Base-by-base conservation (phyloP, 441 rosid genomes). In the Adansonia grandidieri region DNA sequence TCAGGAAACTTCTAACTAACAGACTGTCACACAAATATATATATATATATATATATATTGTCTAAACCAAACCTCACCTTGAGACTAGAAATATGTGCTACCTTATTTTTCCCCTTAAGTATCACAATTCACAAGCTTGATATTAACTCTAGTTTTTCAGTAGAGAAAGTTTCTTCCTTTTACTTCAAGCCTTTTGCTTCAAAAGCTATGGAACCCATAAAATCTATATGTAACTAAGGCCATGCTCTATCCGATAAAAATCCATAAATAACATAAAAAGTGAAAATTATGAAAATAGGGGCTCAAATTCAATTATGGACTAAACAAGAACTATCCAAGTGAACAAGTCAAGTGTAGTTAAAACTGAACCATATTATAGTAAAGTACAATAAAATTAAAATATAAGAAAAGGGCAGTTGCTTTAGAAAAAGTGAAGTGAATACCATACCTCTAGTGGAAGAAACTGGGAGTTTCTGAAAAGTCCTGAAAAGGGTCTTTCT, bases 401-500 rank as follows among this genome's bases (percentile, higher is more conserved):
- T 9, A 9, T 48, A 17, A 11, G 6, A 19, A 2, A 57, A 58
- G 3, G 4, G 15, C 1, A 48, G 56, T 1, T 47, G 74, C 19
- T 66, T 32, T 62, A 45, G 56, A 62, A 68, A 60, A 37, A 15
- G 62, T 5, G 32, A 14, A 45, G 65, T 17, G 48, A 9, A 32
- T 32, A 10, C 13, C 66, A 77, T 74, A 87, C 95, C 93, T 87
- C 74, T 79, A 13, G 32, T 32, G 45, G 75, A 82, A 77, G 88
- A 86, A 78, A 83, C 64, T 50, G 87, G 83, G 15, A 81, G 82
- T 79, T 79, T 86, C 63, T 76, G 88, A 83, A 71, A 24, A 78
- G 87, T 64, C 62, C 71, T 69, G 86, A 84, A 86, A 84, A 78
- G 81, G 77, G 86, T 78, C 77, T 75, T 85, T 83, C 86, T 88